Evolutionary conservation across 768 basidiomycete species (phyloP), one percentile per base, ranked within the genome.

Genomic region (Panellus pusillus): DNA sequence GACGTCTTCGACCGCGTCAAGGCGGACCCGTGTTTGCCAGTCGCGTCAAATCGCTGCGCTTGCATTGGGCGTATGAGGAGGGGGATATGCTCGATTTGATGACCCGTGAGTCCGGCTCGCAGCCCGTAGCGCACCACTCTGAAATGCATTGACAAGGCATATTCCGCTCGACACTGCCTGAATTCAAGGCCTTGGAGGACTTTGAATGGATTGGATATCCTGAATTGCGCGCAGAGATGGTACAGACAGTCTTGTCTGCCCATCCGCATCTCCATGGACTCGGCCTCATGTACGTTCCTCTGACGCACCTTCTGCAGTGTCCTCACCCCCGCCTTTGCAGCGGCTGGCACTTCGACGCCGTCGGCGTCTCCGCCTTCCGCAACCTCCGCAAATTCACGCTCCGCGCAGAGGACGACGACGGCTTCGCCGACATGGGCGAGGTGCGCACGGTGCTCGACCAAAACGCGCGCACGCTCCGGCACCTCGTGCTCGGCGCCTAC

Each of bases 161-260:
- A 41, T 84, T 87, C 67, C 79, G 79, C 50, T 81, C 79, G 9
- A 78, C 83, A 2, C 72, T 88, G 13, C 83, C 84, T 1, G 81
- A 81, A 39, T 86, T 87, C 68, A 83, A 72, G 53, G 76, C 78
- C 8, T 69, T 87, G 11, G 63, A 72, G 12, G 84, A 85, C 56
- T 85, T 87, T 61, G 85, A 87, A 66, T 87, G 86, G 86, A 86
- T 87, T n/a, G 85, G 86, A 6, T 87, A 87, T 61, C 86, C 85
- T 1, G 86, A 87, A 63, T 71, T 87, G 68, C 74, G 80, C 9
- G 81, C 74, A n/a, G 84, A 86, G 47, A 82, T 83, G 76, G 84
- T 87, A 0, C 76, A 83, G 60, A 76, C 74, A 9, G 72, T 87
- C 5, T 69, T 84, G 12, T 66, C 72, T 6, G 79, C 73, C 47